Percentiles rank a stretch among this genome's conserved stretches.
These are phyloP conservation scores for Melocanna baccifera DNA, from an alignment of 176 grass and related monocot species.

Conservation along the genomic window DNA sequence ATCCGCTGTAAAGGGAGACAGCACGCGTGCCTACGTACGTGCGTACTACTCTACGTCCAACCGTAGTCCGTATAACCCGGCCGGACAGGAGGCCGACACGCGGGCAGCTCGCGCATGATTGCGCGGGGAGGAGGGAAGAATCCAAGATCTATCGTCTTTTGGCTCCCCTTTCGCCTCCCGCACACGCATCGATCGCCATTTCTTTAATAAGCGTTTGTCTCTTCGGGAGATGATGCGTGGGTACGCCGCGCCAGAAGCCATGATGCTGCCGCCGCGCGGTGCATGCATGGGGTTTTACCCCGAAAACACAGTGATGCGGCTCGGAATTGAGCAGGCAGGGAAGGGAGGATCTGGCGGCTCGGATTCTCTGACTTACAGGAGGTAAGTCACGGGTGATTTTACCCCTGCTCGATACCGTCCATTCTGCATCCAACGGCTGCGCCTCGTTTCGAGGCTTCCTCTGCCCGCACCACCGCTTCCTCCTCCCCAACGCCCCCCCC, in stretches of 20 bases:
- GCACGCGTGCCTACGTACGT: neutral
- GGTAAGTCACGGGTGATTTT: too few species aligned
- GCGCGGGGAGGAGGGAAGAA: conserved; percentile 35
- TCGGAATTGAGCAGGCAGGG: conserved; percentile 24
- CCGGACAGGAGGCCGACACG: conserved; percentile 34
- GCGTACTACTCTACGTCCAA: neutral
- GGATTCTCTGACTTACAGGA: too few species aligned
- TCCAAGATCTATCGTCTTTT: conserved; percentile 47
- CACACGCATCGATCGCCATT: neutral
- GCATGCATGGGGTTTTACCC: conserved; percentile 4
- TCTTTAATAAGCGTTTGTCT: conserved; percentile 41
- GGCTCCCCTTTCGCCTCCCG: neutral
- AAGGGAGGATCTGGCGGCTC: conserved; percentile 42
- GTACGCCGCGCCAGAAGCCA: neutral
- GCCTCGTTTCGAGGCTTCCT: conserved; percentile 50
- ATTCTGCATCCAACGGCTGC: too few species aligned
- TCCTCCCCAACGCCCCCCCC: too few species aligned
- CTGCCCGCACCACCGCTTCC: conserved; percentile 28
- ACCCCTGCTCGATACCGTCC: too few species aligned
- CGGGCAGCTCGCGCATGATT: conserved; percentile 37
- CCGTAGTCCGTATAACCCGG: neutral
- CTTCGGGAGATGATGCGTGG: conserved; percentile 20
- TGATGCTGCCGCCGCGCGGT: neutral
- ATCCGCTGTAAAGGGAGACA: neutral
- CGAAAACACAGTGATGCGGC: conserved; percentile 7